Base-by-base conservation (phyloP, 2,329 filamentous ascomycete genomes). In the Pseudopyrenochaeta lycopersici region DNA sequence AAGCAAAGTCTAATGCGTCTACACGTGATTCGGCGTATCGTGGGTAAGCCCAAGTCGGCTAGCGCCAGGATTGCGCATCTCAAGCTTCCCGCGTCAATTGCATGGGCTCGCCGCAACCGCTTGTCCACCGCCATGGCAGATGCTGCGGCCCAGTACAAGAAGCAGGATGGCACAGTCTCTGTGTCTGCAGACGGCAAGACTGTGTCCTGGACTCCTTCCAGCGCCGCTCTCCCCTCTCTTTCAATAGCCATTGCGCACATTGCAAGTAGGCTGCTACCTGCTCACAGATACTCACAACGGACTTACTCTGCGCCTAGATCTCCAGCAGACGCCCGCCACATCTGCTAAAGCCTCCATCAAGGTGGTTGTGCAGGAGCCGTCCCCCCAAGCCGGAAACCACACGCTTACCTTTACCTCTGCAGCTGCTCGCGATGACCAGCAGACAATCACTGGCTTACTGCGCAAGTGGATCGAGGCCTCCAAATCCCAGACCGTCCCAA, bases 251-350 rank as follows among this genome's bases (percentile, higher is more conserved):
- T 97, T 49, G 79, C 85, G 50, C 89, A 89, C 66, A 94, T 98
- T 70, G 92, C 89, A 45, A 97, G 91, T 95, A 82, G n/a, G 18
- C n/a, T 20, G 32, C 18, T 35, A n/a, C 35, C 21, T 38, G 31
- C 39, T 42, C 54, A 51, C 40, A 35, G 49, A 48, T 46, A 42
- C 15, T 46, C 20, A 21, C 29, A 14, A 23, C 42, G 46, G 35
- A 54, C 47, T 58, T 52, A 59, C 58, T 20, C 9, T 35, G 40
- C 49, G 9, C 47, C 29, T 65, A 95, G 91, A 98, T 78, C 85
- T 99, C 43, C 94, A 99, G 76, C 94, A 98, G 75, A 98, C 95
- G 1, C 93, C 95, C 11, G 91, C 92, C 55, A 88, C 83, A n/a
- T 88, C 87, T 31, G 82, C 92, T 15, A 97, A 97, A 81, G 92